Conservation (phyloP, 2,329 filamentous ascomycete genomes). For the Piedraia hortae region DNA sequence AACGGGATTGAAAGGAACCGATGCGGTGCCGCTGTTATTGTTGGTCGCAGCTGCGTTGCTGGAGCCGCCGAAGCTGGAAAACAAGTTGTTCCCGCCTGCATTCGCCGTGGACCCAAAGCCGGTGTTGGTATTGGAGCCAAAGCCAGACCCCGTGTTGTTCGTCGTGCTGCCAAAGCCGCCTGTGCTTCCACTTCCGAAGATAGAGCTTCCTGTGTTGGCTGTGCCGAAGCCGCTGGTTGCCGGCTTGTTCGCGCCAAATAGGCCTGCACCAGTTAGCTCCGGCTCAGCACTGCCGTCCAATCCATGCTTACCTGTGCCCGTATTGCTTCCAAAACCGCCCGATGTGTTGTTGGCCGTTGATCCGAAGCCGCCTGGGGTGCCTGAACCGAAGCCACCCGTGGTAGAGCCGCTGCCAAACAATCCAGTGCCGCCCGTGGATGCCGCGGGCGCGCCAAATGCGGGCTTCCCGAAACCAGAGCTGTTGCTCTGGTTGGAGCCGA, state of each 20-base stretch:
- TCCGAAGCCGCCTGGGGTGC: constrained; percentile 5
- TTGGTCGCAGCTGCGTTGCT: constrained; percentile 19
- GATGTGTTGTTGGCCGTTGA: constrained; percentile 4
- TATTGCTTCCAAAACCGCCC: constrained; percentile 10
- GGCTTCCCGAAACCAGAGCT: constrained; percentile 4
- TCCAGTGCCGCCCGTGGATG: constrained; percentile 10
- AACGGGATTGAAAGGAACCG: constrained; percentile 35
- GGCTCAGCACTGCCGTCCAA: not conserved
- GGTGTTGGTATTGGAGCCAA: constrained; percentile 14
- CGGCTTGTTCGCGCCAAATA: constrained; percentile 7
- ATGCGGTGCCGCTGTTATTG: constrained; percentile 37
- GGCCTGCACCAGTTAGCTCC: constrained; percentile 2
- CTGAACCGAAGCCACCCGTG: constrained; percentile 13
- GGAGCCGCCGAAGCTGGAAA: constrained; percentile 6
- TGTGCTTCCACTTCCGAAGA: constrained; percentile 8
- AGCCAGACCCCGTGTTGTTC: constrained; percentile 13
- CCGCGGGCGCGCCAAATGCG: constrained; percentile 7
- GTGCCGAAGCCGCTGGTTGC: constrained; percentile 12
- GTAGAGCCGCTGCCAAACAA: constrained; percentile 6
- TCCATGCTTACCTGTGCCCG: constrained; percentile 7
- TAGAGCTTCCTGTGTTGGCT: constrained; percentile 8
- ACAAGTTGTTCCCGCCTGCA: constrained; percentile 1
- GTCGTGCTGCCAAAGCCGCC: constrained; percentile 26
- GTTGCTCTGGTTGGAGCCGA: constrained; percentile 4
- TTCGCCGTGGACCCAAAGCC: constrained; percentile 15